phyloP scores from a whole-genome alignment of 2,329 filamentous ascomycete genomes.

The Sporothrix phasma region DNA sequence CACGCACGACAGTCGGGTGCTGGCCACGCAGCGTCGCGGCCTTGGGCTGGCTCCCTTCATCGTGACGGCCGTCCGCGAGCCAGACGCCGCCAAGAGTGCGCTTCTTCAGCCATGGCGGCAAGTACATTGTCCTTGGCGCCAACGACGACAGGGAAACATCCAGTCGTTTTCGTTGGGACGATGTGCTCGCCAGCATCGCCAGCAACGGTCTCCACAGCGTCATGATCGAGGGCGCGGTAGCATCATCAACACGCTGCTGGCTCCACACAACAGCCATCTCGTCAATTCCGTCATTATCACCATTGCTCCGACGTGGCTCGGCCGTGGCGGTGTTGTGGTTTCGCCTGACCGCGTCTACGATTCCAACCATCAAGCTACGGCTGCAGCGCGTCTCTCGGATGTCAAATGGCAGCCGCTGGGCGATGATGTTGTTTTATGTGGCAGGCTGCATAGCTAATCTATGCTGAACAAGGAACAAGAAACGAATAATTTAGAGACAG shows the following conservation, averaged over 20 bases:
- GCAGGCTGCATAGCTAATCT: conserved; percentile 30
- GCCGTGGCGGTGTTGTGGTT: conserved; percentile 69
- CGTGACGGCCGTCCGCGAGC: conserved; percentile 41
- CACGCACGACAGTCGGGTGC: conserved; percentile 48
- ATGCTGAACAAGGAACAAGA: neutral
- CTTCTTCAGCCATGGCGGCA: conserved; percentile 43
- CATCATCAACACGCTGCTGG: conserved; percentile 75
- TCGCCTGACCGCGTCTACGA: conserved; percentile 52
- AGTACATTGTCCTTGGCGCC: conserved; percentile 35
- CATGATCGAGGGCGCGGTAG: conserved; percentile 82
- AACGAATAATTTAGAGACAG: neutral
- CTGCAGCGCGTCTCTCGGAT: conserved; percentile 55
- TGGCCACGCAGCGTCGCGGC: conserved; percentile 53
- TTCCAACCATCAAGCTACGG: conserved; percentile 40
- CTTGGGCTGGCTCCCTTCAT: conserved; percentile 66
- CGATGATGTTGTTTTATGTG: conserved; percentile 75
- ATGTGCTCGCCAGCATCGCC: conserved; percentile 49
- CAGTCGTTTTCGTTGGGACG: conserved; percentile 50
- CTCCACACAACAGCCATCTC: conserved; percentile 46
- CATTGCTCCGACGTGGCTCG: conserved; percentile 84
- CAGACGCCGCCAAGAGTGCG: conserved; percentile 33
- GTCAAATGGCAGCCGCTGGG: conserved; percentile 70
- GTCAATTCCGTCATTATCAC: conserved; percentile 73
- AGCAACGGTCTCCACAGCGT: conserved; percentile 59
- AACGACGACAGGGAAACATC: conserved; percentile 19